Conservation (phyloP, 2,329 filamentous ascomycete species). For the Exserohilum turcica region DNA sequence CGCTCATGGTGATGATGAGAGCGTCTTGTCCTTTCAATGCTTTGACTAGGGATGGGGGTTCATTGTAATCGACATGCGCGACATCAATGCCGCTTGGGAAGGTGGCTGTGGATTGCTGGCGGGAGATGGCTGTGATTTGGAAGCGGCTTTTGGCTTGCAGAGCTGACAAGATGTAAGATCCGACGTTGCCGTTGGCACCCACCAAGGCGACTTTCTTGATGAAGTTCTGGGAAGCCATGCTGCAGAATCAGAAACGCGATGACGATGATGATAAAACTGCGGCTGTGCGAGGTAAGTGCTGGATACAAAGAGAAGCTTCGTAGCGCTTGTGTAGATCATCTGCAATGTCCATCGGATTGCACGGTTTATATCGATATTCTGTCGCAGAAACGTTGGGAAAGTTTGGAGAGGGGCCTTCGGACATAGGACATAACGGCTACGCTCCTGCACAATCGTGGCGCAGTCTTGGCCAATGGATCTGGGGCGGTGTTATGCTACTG, state of each 20-base stretch:
- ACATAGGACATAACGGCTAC: neutral
- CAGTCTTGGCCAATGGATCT: neutral
- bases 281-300: neutral
- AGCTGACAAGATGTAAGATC: constrained; percentile 43
- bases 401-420: constrained; percentile 3
- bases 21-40: constrained; percentile 47
- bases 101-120: constrained; percentile 50
- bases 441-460: neutral
- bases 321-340: neutral
- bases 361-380: neutral
- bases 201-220: constrained; percentile 49
- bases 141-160: constrained; percentile 54
- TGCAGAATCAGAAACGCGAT: neutral
- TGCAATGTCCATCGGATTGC: neutral
- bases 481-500: neutral
- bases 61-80: constrained; percentile 56
- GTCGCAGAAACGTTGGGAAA: neutral
- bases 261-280: neutral
- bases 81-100: constrained; percentile 51
- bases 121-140: constrained; percentile 57
- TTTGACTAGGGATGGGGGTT: constrained; percentile 46
- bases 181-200: constrained; percentile 39
- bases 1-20: constrained; percentile 48
- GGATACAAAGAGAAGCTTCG: neutral
- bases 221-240: neutral